Percentiles rank a stretch among this genome's conserved stretches.
Conservation (phyloP, 768 basidiomycete species). For the Lactifluus volemus region DNA sequence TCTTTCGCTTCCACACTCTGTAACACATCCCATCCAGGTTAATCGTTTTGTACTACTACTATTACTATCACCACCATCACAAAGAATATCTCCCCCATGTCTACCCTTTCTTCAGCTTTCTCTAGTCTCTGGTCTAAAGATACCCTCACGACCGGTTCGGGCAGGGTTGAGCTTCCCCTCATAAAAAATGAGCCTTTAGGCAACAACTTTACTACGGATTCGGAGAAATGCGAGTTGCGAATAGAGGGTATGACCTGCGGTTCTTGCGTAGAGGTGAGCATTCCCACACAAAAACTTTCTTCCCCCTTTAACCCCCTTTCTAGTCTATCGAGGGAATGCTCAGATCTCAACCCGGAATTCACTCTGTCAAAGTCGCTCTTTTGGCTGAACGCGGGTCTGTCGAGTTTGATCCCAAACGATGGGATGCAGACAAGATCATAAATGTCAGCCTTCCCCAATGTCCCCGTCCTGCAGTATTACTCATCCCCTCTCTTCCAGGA, state of each 20-base stretch:
- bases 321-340: conserved; percentile 84
- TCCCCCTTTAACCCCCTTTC: not conserved
- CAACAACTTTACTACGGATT: conserved; percentile 18
- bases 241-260: conserved; percentile 92
- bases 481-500: conserved; percentile 41
- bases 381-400: conserved; percentile 88
- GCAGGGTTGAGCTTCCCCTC: conserved; percentile 26
- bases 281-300: not conserved
- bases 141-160: conserved; percentile 1
- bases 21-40: not conserved
- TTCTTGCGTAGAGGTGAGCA: conserved; percentile 73
- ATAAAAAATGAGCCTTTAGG: conserved; percentile 25
- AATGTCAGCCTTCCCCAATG: conserved; percentile 38
- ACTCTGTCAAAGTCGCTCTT: conserved; percentile 90
- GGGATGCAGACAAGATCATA: conserved; percentile 75
- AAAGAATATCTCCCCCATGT: not conserved
- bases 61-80: not conserved
- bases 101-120: conserved; percentile 9
- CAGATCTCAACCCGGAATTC: conserved; percentile 77
- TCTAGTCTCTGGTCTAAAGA: conserved; percentile 9
- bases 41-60: not conserved
- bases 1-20: not conserved
- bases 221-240: conserved; percentile 63
- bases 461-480: not conserved
- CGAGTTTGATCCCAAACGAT: conserved; percentile 78